These are phyloP conservation scores for Knufia fluminis DNA, from an alignment of 2,329 filamentous ascomycete genomes.

Conservation along the genomic window DNA sequence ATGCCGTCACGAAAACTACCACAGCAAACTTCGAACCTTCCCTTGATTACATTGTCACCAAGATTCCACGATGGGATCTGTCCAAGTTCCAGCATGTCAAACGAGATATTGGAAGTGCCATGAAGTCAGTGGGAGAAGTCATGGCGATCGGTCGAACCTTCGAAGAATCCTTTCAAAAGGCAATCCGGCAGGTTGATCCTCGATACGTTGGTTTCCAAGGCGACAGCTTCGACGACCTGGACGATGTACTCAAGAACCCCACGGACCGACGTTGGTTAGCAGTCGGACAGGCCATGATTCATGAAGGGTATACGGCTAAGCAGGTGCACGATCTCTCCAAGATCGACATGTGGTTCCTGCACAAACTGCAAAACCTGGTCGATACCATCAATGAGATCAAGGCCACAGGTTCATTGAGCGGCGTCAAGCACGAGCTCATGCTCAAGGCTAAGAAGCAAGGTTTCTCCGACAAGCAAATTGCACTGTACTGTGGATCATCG, in stretches of 20 bases:
- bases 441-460: conserved; percentile 93
- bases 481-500: conserved; percentile 69
- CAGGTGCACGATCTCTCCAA: conserved; percentile 87
- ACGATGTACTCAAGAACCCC: conserved; percentile 81
- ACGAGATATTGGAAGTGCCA: conserved; percentile 90
- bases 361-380: conserved; percentile 97
- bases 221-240: conserved; percentile 86
- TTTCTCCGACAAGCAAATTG: conserved; percentile 95
- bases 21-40: conserved; percentile 98
- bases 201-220: conserved; percentile 88
- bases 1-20: conserved; percentile 96
- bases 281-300: conserved; percentile 93
- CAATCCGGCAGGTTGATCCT: conserved; percentile 92
- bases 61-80: conserved; percentile 97
- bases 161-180: conserved; percentile 98
- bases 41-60: conserved; percentile 94
- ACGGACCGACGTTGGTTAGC: conserved; percentile 96
- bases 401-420: conserved; percentile 70
- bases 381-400: conserved; percentile 81
- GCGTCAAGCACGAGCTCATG: conserved; percentile 79
- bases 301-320: conserved; percentile 91
- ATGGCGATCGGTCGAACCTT: conserved; percentile 99
- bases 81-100: conserved; percentile 99
- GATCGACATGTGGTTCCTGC: conserved; percentile 98
- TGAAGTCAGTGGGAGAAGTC: conserved; percentile 98